phyloP scores from a whole-genome alignment of 169 alveolate species.

The Plasmodium gallinaceum region DNA sequence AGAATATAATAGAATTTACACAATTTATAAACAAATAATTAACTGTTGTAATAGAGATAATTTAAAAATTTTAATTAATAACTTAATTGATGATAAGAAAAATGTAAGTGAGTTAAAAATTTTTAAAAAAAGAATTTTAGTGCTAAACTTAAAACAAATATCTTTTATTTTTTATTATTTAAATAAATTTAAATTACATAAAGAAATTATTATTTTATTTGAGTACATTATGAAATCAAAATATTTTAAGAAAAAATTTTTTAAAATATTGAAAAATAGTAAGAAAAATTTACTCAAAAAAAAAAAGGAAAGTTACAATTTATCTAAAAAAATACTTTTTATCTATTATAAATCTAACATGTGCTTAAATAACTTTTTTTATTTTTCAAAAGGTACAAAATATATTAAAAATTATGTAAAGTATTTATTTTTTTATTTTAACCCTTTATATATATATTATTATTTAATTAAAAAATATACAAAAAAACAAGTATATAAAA shows the following conservation, averaged over 20 bases:
- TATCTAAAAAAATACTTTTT: slow-evolving; percentile 22
- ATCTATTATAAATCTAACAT: slow-evolving; percentile 33
- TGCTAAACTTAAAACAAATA: slow-evolving; percentile 58
- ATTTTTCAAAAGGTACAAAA: slow-evolving; percentile 12
- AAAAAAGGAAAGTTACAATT: neutral
- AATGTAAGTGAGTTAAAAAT: neutral
- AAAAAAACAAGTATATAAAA: neutral
- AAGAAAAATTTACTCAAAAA: neutral
- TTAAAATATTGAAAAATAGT: neutral
- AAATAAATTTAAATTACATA: slow-evolving; percentile 36
- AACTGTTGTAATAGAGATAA: slow-evolving; percentile 11
- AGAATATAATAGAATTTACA: slow-evolving; percentile 29
- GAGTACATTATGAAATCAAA: slow-evolving; percentile 1
- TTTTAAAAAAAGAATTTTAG: slow-evolving; percentile 45
- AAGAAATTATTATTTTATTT: slow-evolving; percentile 33
- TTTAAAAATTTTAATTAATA: slow-evolving; percentile 18
- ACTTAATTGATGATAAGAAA: neutral
- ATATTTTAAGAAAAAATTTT: neutral
- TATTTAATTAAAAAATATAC: slow-evolving; percentile 22
- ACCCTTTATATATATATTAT: slow-evolving; percentile 47
- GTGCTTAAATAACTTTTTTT: slow-evolving; percentile 9
- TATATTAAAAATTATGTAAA: slow-evolving; percentile 1
- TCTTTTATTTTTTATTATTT: slow-evolving; percentile 45
- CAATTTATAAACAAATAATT: slow-evolving; percentile 23
- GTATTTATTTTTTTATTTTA: slow-evolving; percentile 16